Conservation (phyloP, 768 basidiomycete species). For the Leccinum sublutescens region DNA sequence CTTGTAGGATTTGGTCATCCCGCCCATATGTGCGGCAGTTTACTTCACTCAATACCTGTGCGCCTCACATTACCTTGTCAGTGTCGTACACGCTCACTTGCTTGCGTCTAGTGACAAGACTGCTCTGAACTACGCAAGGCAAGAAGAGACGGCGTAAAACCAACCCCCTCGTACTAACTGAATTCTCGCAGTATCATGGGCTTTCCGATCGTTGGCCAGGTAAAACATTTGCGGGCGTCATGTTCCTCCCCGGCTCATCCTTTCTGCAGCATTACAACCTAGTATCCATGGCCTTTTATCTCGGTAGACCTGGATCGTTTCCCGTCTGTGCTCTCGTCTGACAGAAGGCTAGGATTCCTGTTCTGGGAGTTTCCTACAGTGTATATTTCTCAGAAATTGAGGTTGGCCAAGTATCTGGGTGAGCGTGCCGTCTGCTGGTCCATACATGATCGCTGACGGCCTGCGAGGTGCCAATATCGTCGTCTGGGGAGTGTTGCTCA, state of each 20-base stretch:
- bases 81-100: slow-evolving; percentile 1
- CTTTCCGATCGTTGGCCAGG: slow-evolving; percentile 62
- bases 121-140: slow-evolving; percentile 69
- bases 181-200: slow-evolving; percentile 53
- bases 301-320: slow-evolving; percentile 36
- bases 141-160: slow-evolving; percentile 5
- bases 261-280: slow-evolving; percentile 55
- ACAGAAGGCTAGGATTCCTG: slow-evolving; percentile 43
- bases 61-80: slow-evolving; percentile 14
- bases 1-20: slow-evolving; percentile 49
- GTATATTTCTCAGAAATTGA: slow-evolving; percentile 60
- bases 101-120: slow-evolving; percentile 56
- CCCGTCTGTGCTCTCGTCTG: slow-evolving; percentile 1
- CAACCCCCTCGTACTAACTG: background rate
- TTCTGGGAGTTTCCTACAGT: slow-evolving; percentile 66
- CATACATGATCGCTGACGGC: background rate
- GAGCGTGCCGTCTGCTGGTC: slow-evolving; percentile 3
- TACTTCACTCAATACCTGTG: slow-evolving; percentile 70
- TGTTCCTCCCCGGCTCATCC: slow-evolving; percentile 1
- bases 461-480: slow-evolving; percentile 52
- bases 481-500: slow-evolving; percentile 57
- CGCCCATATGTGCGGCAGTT: slow-evolving; percentile 58
- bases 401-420: slow-evolving; percentile 64
- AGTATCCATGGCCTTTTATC: slow-evolving; percentile 62
- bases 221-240: slow-evolving; percentile 19